Evolutionary conservation across 1,284 basidiomycete genomes (phyloP), one percentile per base, ranked within the genome.

Genomic region (Malassezia yamatoensis): DNA sequence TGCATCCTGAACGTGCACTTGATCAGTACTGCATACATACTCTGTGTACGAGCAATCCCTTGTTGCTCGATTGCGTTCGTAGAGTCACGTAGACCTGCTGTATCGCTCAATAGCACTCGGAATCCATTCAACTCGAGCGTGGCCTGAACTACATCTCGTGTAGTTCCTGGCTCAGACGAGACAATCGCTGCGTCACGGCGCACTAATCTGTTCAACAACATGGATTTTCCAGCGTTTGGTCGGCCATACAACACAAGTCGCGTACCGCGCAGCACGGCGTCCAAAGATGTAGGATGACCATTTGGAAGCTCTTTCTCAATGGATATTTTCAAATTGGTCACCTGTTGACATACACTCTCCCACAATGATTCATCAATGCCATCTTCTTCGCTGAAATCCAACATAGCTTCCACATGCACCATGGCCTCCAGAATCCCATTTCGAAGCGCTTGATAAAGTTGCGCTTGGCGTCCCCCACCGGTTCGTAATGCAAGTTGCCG

Each of bases 311-410:
- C 41, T 3, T 53, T 11, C 10, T 54, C 54, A 0, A 64, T 53
- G 29, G 58, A 58, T 11, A 11, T n/a, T 0, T 42, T 41, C 16
- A 67, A 35, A 6, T 24, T 21, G 1, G 29, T 16, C 15, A 61
- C 62, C 5, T 13, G 7, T 0, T 11, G 9, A 1, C 16, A 18
- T 1, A 56, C 62, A 11, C 20, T 13, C 6, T 82, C 81, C 65
- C 82, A 84, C 1, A 84, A 80, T 16, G 83, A 85, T 35, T 85
- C 84, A 61, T 89, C 87, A 34, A 90, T 82, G 18, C 87, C 85
- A 68, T 90, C 88, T 21, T 85, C 86, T 75, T 91, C 89, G 6
- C 85, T 85, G 73, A 91, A 93, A 72, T 91, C 89, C 54, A 93
- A 90, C 38, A 90, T 76, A 1, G 88, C 89, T 74, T 93, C 89